These are phyloP conservation scores for Colletotrichum neosansevieriae DNA, from an alignment of 2,329 filamentous ascomycete species.

Conservation along the genomic window DNA sequence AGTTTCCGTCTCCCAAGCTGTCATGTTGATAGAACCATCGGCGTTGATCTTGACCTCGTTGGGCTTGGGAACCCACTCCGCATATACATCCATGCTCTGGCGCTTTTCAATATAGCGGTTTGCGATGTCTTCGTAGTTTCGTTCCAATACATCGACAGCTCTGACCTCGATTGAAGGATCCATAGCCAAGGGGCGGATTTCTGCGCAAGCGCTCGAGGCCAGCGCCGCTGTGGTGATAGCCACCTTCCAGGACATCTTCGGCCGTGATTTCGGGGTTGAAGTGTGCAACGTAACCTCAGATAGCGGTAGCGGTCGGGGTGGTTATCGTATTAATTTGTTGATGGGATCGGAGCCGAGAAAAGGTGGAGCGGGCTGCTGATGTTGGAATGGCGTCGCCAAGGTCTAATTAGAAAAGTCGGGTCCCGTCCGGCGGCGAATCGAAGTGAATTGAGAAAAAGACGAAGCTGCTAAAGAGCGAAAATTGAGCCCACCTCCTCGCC, in stretches of 20 bases:
- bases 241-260: constrained; percentile 40
- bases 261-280: background rate
- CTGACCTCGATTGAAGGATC: constrained; percentile 48
- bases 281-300: constrained; percentile 2
- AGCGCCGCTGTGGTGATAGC: constrained; percentile 36
- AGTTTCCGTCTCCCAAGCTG: constrained; percentile 66
- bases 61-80: constrained; percentile 33
- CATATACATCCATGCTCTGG: constrained; percentile 29
- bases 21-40: constrained; percentile 64
- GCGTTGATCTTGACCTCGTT: constrained; percentile 51
- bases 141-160: constrained; percentile 40
- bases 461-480: constrained; percentile 33
- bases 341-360: constrained; percentile 26
- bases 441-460: constrained; percentile 37
- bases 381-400: constrained; percentile 35
- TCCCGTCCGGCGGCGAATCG: constrained; percentile 42
- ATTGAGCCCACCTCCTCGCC: constrained; percentile 27
- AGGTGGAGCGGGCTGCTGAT: constrained; percentile 29
- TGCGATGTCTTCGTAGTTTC: constrained; percentile 38
- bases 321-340: constrained; percentile 32
- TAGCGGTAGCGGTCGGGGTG: constrained; percentile 11
- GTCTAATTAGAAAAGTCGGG: constrained; percentile 39
- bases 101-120: constrained; percentile 43
- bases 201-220: constrained; percentile 38
- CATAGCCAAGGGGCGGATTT: constrained; percentile 36